These are phyloP conservation scores for Amylocystis lapponica DNA, from an alignment of 768 basidiomycete genomes.

Conservation along the genomic window DNA sequence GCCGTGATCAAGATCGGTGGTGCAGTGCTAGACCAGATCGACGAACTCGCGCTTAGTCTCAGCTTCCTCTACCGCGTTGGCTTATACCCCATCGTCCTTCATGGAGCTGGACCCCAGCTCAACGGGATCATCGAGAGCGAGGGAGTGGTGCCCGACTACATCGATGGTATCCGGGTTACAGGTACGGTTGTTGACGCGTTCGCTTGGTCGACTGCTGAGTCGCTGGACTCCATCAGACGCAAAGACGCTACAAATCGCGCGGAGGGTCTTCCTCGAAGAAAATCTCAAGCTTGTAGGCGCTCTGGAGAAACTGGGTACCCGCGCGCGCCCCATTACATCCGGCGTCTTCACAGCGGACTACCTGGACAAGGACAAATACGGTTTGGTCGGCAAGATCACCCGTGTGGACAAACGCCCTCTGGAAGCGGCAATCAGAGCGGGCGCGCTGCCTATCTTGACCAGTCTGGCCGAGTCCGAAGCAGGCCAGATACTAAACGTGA, in stretches of 20 bases:
- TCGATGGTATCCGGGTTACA: conserved; percentile 95
- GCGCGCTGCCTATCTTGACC: conserved; percentile 93
- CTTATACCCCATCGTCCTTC: conserved; percentile 94
- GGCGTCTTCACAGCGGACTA: conserved; percentile 98
- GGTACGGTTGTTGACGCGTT: conserved; percentile 54
- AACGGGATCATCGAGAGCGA: conserved; percentile 92
- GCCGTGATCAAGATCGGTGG: conserved; percentile 99
- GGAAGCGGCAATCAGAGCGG: conserved; percentile 94
- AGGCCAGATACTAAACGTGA: conserved; percentile 99
- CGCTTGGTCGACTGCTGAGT: neutral
- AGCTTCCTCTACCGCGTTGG: conserved; percentile 97
- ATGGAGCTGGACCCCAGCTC: conserved; percentile 93
- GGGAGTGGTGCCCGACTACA: conserved; percentile 94
- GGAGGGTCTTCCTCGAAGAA: conserved; percentile 94
- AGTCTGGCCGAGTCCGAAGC: conserved; percentile 91
- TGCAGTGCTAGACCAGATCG: conserved; percentile 85
- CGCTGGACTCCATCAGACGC: conserved; percentile 50
- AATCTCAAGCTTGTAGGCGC: conserved; percentile 93
- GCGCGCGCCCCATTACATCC: conserved; percentile 95
- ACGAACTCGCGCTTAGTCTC: conserved; percentile 90
- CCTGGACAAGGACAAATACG: conserved; percentile 92
- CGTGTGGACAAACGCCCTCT: conserved; percentile 93
- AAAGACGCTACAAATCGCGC: conserved; percentile 90
- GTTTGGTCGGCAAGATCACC: conserved; percentile 93
- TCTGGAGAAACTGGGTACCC: conserved; percentile 90